Percentiles rank a stretch among this genome's conserved stretches.
Evolutionary conservation across 176 grass and related monocot genomes (phyloP).

Genomic region (Chloris gayana): DNA sequence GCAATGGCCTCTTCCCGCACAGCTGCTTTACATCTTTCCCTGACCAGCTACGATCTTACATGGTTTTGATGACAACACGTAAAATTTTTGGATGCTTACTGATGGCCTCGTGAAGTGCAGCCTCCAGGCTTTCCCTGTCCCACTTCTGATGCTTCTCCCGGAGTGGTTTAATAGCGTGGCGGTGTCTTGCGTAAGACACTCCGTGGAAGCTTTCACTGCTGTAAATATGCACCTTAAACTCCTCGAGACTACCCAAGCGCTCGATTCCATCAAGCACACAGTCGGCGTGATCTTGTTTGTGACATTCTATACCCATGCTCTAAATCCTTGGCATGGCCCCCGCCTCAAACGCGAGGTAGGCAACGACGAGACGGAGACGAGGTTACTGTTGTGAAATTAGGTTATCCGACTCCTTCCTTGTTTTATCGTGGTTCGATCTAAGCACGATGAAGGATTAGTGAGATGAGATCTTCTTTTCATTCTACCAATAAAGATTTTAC

Average conservation of each 20-base stretch:
- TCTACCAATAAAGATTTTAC: neutral
- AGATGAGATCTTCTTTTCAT: neutral
- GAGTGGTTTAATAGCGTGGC: rapidly evolving
- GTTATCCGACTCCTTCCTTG: too few relatives aligned
- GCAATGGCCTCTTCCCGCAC: too few relatives aligned
- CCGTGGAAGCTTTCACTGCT: neutral
- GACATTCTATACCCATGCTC: neutral
- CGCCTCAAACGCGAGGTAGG: neutral
- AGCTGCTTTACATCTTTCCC: too few relatives aligned
- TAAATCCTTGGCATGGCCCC: slow-evolving; percentile 12
- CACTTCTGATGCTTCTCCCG: neutral
- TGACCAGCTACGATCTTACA: too few relatives aligned
- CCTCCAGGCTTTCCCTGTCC: neutral
- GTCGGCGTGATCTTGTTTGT: too few relatives aligned
- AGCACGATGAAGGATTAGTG: too few relatives aligned
- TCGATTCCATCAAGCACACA: neutral
- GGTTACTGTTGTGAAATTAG: too few relatives aligned
- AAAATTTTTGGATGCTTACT: neutral
- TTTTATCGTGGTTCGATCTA: too few relatives aligned
- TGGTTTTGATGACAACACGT: too few relatives aligned
- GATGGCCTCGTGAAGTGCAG: neutral
- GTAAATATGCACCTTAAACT: neutral
- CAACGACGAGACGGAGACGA: too few relatives aligned
- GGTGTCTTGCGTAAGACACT: too few relatives aligned
- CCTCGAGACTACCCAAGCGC: neutral